Evolutionary conservation across 306 rosid genomes (phyloP), one percentile per base, ranked within the genome.

Genomic region (Sechiopsis laciniata): DNA sequence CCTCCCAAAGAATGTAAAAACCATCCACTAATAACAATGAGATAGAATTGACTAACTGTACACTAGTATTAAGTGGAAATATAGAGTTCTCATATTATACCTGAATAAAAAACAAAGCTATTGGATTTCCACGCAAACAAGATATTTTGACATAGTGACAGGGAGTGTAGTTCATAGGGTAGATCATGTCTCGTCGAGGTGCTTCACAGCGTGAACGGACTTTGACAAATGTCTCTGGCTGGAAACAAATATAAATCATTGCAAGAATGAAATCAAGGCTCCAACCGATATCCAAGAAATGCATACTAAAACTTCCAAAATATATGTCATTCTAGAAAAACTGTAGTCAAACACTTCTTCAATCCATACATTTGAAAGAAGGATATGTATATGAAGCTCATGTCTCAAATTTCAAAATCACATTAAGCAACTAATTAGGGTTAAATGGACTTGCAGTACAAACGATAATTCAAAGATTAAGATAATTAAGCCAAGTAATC

Each of bases 171-270:
- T 88, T 92, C 79, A 85, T 87, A 24, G 96, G 96, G 77, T 92
- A 90, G 78, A 80, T 67, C 90, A 87, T 82, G 87, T 92, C 96
- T 9, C 96, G 95, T 29, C 95, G 88, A 17, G 97, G 97, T 42
- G 97, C 97, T 82, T 92, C 97, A 74, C 97, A 92, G 1, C 96
- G 95, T 13, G 92, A 87, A n/a, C 97, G 96, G 22, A 87, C 92
- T 84, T 90, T 92, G 19, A 85, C 90, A 78, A 92, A 92, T 13
- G 95, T 84, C 87, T 92, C 97, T 55, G 97, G 97, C 97, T 92
- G 89, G 71, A 74, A n/a, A 78, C 62, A 66, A 9, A 74, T 77
- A 75, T 57, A 68, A 70, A 55, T 55, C 35, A 72, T 72, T 12
- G 29, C 46, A 69, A 69, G 22, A 24, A 51, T 16, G 40, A 32